Evolutionary conservation across 768 basidiomycete species (phyloP).

Genomic region (Kondoa malvinella): DNA sequence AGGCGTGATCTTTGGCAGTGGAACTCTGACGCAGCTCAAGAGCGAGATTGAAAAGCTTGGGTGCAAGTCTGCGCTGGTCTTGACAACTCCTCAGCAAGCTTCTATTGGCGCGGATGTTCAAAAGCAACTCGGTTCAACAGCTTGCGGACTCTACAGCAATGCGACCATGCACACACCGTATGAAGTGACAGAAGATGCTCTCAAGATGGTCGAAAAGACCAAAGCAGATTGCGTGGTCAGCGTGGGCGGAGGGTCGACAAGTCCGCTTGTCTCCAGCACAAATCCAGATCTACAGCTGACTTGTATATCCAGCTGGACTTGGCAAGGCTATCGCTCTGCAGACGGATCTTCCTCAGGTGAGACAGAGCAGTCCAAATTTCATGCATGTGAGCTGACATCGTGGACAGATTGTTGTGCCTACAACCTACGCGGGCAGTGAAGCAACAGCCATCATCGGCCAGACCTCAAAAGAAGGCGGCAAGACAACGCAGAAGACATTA

Average conservation of each 20-base stretch:
- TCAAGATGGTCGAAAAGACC: constrained; percentile 26
- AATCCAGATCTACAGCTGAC: constrained; percentile 30
- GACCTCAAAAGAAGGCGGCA: constrained; percentile 33
- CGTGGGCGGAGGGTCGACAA: neutral
- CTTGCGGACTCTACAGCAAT: constrained; percentile 31
- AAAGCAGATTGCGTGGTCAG: constrained; percentile 34
- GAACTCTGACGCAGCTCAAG: neutral
- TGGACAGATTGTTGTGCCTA: constrained; percentile 36
- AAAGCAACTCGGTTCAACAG: neutral
- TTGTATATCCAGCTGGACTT: constrained; percentile 32
- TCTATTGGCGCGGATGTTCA: neutral
- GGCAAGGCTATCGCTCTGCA: constrained; percentile 36
- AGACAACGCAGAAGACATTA: constrained; percentile 34
- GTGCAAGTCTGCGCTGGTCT: neutral
- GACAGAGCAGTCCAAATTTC: too few relatives aligned
- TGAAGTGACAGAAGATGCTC: constrained; percentile 33
- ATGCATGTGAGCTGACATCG: too few relatives aligned
- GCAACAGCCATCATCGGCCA: constrained; percentile 37
- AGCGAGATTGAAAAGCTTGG: neutral
- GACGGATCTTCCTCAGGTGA: constrained; percentile 31
- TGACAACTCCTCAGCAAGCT: neutral
- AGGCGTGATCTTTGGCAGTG: neutral
- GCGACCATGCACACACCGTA: constrained; percentile 37
- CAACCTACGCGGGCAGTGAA: constrained; percentile 36
- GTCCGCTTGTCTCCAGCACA: neutral